Conservation (phyloP, 371 early-diverging fungal species). For the Rhizomucor pusillus region DNA sequence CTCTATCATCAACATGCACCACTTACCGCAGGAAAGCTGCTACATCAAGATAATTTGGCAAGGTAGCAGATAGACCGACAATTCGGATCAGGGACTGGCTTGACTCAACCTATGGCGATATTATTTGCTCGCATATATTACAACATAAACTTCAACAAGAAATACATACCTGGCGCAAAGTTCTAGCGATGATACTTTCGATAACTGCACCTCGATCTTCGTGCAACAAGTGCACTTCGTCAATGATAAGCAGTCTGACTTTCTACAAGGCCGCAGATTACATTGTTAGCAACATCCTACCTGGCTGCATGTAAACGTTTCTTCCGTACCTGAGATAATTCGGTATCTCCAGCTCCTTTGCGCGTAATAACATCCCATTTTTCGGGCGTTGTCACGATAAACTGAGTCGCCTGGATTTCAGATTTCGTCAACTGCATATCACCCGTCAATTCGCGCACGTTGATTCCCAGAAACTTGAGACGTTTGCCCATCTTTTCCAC, state of each 20-base stretch:
- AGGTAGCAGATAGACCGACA: conserved; percentile 98
- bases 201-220: conserved; percentile 99
- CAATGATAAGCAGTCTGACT: conserved; percentile 93
- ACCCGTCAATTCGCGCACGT: conserved; percentile 93
- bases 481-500: conserved; percentile 88
- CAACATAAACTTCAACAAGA: neutral
- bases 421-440: conserved; percentile 96
- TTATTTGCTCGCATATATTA: no score
- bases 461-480: conserved; percentile 81
- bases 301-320: neutral
- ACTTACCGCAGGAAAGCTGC: conserved; percentile 81
- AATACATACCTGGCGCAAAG: conserved; percentile 70
- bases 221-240: conserved; percentile 99
- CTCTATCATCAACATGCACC: neutral
- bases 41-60: conserved; percentile 99
- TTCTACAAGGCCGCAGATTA: conserved; percentile 26
- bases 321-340: conserved; percentile 72
- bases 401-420: conserved; percentile 89
- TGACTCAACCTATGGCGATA: conserved; percentile 68
- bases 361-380: conserved; percentile 99
- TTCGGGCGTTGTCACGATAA: conserved; percentile 99
- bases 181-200: conserved; percentile 97
- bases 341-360: conserved; percentile 90
- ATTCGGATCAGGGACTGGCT: conserved; percentile 95
- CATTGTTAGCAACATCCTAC: neutral